Base-by-base conservation (phyloP, 352 stramenopile genomes). In the Globisporangium recalcitrans region DNA sequence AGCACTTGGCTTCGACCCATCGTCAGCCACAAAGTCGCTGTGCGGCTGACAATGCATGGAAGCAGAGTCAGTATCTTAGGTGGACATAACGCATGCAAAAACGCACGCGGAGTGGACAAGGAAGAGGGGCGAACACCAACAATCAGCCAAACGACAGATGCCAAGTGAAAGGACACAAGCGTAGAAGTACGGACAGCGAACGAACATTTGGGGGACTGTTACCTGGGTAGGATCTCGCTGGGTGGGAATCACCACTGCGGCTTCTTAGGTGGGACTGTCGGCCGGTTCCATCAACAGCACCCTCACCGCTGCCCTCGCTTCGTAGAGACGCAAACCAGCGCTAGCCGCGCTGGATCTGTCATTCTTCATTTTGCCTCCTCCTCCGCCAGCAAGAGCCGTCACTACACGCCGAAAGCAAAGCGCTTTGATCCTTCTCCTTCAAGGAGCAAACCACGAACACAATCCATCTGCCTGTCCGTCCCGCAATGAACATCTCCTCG, bases 401-500 rank as follows among this genome's bases (percentile, higher is more conserved):
- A 2, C n/a, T n/a, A n/a, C 11, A 19, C 34, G 24, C 48, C 29
- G 7, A 16, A 29, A 31, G 10, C 58, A 10, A 9, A 32, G 16
- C 31, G 19, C 27, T 22, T 24, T 38, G 32, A 29, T 4, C 26
- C 40, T 46, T 16, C 38, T 22, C 38, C 36, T n/a, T n/a, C n/a
- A 48, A 16, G 42, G 19, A 48, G 11, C 4, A 46, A 46, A 21
- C 16, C 38, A 38, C 36, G 5, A 44, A 44, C 38, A 21, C n/a
- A 51, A 51, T 22, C 38, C 16, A 11, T 24, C 19, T 16, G 16
- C 10, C 44, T 27, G 14, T 53, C 47, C 47, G 4, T 36, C 24
- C 48, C n/a, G 34, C 26, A 34, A 63, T 63, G 58, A 53, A 63
- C 34, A 44, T 63, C 9, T 55, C 47, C 26, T 31, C 58, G 49